Percentiles rank a stretch among this genome's conserved stretches.
These are phyloP conservation scores for Aspergillus melleus DNA, from an alignment of 2,329 filamentous ascomycete species.

Conservation along the genomic window DNA sequence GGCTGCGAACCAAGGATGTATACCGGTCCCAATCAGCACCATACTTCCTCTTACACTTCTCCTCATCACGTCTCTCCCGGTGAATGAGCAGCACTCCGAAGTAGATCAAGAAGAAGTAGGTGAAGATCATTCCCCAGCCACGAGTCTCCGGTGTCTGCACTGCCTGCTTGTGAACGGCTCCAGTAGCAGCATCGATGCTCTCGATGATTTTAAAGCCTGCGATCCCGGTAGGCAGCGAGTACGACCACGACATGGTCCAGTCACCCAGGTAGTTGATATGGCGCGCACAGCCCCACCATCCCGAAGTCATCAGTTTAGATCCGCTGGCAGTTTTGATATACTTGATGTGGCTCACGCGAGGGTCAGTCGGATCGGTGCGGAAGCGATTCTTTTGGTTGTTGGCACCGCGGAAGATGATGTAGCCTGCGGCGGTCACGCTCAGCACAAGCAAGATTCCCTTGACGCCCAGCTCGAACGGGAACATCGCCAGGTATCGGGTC, in stretches of 20 bases:
- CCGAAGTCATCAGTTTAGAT: constrained; percentile 76
- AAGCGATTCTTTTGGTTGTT: constrained; percentile 96
- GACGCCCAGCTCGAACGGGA: constrained; percentile 76
- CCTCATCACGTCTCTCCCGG: constrained; percentile 82
- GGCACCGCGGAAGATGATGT: constrained; percentile 87
- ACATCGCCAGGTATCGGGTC: constrained; percentile 77
- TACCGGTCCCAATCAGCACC: constrained; percentile 90
- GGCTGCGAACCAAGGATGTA: constrained; percentile 75
- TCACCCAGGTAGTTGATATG: constrained; percentile 97
- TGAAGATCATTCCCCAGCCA: constrained; percentile 84
- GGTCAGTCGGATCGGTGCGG: constrained; percentile 81
- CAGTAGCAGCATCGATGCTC: constrained; percentile 48
- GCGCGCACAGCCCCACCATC: constrained; percentile 90
- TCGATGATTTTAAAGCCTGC: constrained; percentile 74
- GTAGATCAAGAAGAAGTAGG: constrained; percentile 93
- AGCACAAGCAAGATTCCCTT: constrained; percentile 65
- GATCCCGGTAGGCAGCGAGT: constrained; percentile 80
- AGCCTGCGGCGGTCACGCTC: constrained; percentile 69
- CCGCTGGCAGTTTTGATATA: constrained; percentile 84
- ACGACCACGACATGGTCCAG: constrained; percentile 92
- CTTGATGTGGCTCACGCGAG: constrained; percentile 73
- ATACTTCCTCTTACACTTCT: constrained; percentile 89
- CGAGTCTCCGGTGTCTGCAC: constrained; percentile 71
- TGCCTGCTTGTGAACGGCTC: constrained; percentile 68
- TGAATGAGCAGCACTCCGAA: constrained; percentile 85